phyloP scores from a whole-genome alignment of 2,329 filamentous ascomycete genomes.

The Monascus ruber region DNA sequence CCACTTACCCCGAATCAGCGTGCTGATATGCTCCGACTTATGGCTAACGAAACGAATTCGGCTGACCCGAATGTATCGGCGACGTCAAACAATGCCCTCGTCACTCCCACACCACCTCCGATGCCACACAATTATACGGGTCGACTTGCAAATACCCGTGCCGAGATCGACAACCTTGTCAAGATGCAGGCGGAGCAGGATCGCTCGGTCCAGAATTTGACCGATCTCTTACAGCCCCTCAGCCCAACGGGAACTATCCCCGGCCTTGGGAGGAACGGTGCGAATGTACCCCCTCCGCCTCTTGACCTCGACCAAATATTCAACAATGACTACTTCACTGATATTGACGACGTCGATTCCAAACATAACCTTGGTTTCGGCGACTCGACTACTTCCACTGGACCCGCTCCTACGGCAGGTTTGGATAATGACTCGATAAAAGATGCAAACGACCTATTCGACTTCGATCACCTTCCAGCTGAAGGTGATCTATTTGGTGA shows the following conservation, averaged over 20 bases:
- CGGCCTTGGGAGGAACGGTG: constrained; percentile 42
- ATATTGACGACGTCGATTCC: constrained; percentile 24
- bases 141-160: constrained; percentile 52
- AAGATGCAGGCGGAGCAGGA: constrained; percentile 71
- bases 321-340: constrained; percentile 45
- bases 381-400: constrained; percentile 8
- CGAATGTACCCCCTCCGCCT: constrained; percentile 30
- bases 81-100: constrained; percentile 44
- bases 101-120: constrained; percentile 43
- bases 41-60: constrained; percentile 35
- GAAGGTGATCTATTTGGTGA: constrained; percentile 23
- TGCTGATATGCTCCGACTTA: constrained; percentile 37
- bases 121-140: constrained; percentile 39
- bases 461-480: constrained; percentile 27
- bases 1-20: constrained; percentile 35
- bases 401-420: constrained; percentile 8
- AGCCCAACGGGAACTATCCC: constrained; percentile 71
- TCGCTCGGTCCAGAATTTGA: constrained; percentile 62
- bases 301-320: constrained; percentile 50
- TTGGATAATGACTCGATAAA: constrained; percentile 16
- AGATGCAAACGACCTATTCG: constrained; percentile 29
- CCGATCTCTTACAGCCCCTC: constrained; percentile 62
- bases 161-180: constrained; percentile 68
- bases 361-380: constrained; percentile 15
- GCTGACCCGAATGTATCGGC: constrained; percentile 26